A percentile compares a stretch with the other conserved stretches of the same genome.
These are phyloP conservation scores for Corymbia maculata DNA, from an alignment of 345 rosid genomes.

Conservation along the genomic window DNA sequence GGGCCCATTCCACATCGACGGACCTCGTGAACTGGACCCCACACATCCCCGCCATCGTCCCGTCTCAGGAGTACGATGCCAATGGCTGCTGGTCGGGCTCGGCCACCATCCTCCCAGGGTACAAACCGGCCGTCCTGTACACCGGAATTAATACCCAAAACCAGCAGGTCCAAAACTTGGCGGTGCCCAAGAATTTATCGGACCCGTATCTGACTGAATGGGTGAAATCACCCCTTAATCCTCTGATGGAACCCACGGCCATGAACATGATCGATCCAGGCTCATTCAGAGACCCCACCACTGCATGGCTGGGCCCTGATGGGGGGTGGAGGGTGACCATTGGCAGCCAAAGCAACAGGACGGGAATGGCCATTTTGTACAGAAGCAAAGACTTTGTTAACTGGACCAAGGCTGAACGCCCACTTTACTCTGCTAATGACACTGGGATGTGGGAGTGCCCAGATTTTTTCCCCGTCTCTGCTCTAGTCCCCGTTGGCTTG, in stretches of 20 bases:
- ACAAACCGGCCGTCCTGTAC: conserved; percentile 31
- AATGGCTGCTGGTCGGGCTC: conserved; percentile 58
- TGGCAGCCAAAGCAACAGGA: conserved; percentile 11
- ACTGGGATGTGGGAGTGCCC: conserved; percentile 60
- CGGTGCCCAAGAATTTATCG: conserved; percentile 27
- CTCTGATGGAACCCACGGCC: conserved; percentile 17
- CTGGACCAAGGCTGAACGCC: conserved; percentile 22
- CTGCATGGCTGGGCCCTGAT: conserved; percentile 35
- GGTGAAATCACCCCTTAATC: conserved; percentile 33
- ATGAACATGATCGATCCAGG: conserved; percentile 14
- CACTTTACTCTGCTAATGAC: conserved; percentile 10
- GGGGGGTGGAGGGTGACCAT: conserved; percentile 24
- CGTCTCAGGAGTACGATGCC: conserved; percentile 21
- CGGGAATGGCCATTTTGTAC: conserved; percentile 24
- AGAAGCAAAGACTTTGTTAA: conserved; percentile 28
- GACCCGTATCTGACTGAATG: conserved; percentile 39
- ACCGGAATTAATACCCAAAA: conserved; percentile 21
- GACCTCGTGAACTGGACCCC: conserved; percentile 48
- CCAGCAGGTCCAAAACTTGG: conserved; percentile 32
- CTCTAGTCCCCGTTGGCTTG: conserved; percentile 5
- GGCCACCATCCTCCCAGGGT: conserved; percentile 23
- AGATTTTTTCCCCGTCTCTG: conserved; percentile 39
- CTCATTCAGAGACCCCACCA: conserved; percentile 47
- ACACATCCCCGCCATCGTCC: conserved; percentile 23
- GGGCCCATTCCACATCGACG: conserved; percentile 55